These are phyloP conservation scores for Carpinus viminea DNA, from an alignment of 306 rosid species.

Conservation along the genomic window DNA sequence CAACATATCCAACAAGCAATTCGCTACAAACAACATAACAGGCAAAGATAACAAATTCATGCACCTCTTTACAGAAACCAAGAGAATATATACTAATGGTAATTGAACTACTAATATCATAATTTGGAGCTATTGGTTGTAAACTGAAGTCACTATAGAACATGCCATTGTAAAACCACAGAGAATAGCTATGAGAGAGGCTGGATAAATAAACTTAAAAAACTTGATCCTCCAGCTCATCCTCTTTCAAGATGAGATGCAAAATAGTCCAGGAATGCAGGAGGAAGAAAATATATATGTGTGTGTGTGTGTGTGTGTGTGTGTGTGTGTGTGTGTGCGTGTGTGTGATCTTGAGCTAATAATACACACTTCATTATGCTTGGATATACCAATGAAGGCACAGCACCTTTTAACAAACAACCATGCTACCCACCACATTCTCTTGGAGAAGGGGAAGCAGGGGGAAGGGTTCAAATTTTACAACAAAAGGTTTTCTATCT, in stretches of 20 bases:
- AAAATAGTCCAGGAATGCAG: not conserved
- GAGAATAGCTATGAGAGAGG: not conserved
- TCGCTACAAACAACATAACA: not conserved
- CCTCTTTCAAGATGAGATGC: constrained; percentile 1
- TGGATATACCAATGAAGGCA: too few relatives aligned
- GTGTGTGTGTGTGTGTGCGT: not conserved
- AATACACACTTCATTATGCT: not conserved
- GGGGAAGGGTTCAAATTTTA: not conserved
- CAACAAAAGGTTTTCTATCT: not conserved
- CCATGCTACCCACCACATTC: too few relatives aligned
- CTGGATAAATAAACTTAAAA: not conserved
- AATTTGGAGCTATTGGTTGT: not conserved
- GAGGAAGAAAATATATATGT: not conserved
- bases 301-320: too few relatives aligned
- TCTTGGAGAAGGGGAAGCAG: too few relatives aligned
- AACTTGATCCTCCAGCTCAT: constrained; percentile 5
- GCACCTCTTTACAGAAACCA: constrained; percentile 7
- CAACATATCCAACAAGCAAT: constrained; percentile 18
- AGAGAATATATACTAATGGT: not conserved
- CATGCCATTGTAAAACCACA: not conserved
- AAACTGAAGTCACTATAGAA: constrained; percentile 15
- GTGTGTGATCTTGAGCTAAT: not conserved
- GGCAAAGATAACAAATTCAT: constrained; percentile 13
- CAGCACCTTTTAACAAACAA: too few relatives aligned
- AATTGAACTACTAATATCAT: not conserved